Conservation (phyloP, 1,139 yeast genomes). For the Blastobotrys petasosporus region DNA sequence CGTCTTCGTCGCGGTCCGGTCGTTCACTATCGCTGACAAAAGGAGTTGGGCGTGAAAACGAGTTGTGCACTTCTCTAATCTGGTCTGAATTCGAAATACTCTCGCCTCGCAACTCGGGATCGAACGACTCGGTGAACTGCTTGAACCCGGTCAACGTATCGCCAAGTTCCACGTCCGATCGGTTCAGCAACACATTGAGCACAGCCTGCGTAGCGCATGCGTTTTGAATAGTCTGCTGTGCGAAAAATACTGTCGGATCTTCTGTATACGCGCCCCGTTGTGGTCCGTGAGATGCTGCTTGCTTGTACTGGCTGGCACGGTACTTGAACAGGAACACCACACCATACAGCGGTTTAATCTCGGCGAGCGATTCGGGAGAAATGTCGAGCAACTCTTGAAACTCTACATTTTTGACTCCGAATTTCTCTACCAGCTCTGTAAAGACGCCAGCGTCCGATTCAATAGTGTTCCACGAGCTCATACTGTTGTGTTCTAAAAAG, state of each 20-base stretch:
- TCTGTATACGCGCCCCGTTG: slow-evolving; percentile 43
- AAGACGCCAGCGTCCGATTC: slow-evolving; percentile 75
- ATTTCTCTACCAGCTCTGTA: slow-evolving; percentile 54
- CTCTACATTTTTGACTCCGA: slow-evolving; percentile 53
- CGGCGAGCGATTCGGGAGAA: slow-evolving; percentile 42
- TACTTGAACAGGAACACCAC: slow-evolving; percentile 62
- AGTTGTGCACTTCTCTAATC: slow-evolving; percentile 56
- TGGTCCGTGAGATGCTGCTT: slow-evolving; percentile 26
- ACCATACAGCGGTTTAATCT: slow-evolving; percentile 46
- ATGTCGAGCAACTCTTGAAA: slow-evolving; percentile 56
- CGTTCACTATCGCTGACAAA: slow-evolving; percentile 41
- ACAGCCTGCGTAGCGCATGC: slow-evolving; percentile 80
- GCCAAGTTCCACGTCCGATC: slow-evolving; percentile 44
- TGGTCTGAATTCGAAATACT: slow-evolving; percentile 56
- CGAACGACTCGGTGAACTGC: slow-evolving; percentile 50
- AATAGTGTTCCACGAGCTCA: slow-evolving; percentile 57
- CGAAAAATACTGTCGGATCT: slow-evolving; percentile 42
- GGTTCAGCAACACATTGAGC: slow-evolving; percentile 49
- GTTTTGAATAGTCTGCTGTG: slow-evolving; percentile 60
- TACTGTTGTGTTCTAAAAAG: slow-evolving; percentile 7
- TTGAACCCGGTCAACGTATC: slow-evolving; percentile 45
- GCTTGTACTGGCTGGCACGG: slow-evolving; percentile 33
- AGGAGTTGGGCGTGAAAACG: slow-evolving; percentile 54
- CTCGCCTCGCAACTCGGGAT: slow-evolving; percentile 56
- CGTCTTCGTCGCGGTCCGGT: slow-evolving; percentile 34